Evolutionary conservation across 805 yeast genomes (phyloP).

Genomic region (Kazachstania psychrophila): DNA sequence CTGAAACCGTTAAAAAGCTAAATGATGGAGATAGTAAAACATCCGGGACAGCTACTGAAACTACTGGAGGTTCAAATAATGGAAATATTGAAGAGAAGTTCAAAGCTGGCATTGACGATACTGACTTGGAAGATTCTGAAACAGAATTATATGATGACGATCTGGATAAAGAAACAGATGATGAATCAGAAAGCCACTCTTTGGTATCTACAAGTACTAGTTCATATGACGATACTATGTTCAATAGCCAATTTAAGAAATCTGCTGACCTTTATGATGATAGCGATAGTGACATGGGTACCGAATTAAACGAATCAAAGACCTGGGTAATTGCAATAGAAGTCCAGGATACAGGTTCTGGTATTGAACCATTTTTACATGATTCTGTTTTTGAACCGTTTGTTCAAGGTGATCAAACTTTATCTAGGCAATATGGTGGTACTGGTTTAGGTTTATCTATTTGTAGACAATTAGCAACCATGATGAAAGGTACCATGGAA

Average conservation of each 20-base stretch:
- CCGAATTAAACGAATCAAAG: slow-evolving; percentile 20
- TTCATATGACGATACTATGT: slow-evolving; percentile 37
- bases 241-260: slow-evolving; percentile 35
- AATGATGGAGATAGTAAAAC: slow-evolving; percentile 1
- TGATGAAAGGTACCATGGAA: slow-evolving; percentile 83
- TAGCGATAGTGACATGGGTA: slow-evolving; percentile 16
- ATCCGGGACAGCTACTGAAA: background rate
- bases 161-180: background rate
- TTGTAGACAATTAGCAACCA: slow-evolving; percentile 78
- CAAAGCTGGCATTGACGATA: background rate
- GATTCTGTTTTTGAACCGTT: slow-evolving; percentile 89
- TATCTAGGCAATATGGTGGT: slow-evolving; percentile 88
- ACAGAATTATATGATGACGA: background rate
- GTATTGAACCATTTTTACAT: slow-evolving; percentile 76
- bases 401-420: slow-evolving; percentile 93
- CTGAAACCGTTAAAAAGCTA: background rate
- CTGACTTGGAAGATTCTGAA: background rate
- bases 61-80: background rate
- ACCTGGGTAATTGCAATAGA: slow-evolving; percentile 41
- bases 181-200: slow-evolving; percentile 10
- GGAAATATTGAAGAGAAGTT: background rate
- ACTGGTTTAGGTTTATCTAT: slow-evolving; percentile 88
- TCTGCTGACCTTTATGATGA: slow-evolving; percentile 18
- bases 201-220: slow-evolving; percentile 22
- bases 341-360: slow-evolving; percentile 90